These are phyloP conservation scores for Kwoniella shandongensis DNA, from an alignment of 768 basidiomycete genomes.

Conservation along the genomic window DNA sequence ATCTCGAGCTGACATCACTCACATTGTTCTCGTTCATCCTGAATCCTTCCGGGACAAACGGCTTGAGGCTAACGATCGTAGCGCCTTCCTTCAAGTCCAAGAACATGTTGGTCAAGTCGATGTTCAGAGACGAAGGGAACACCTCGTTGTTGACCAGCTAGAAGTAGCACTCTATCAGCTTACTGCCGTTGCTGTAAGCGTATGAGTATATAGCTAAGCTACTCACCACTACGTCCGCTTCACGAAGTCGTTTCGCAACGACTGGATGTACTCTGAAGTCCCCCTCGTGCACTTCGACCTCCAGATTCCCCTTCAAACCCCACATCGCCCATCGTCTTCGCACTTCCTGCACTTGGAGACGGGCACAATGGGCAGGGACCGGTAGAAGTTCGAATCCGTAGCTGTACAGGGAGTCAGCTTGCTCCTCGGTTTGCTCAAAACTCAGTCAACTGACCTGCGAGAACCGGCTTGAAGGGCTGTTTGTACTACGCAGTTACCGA, in stretches of 20 bases:
- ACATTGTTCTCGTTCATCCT: conserved; percentile 83
- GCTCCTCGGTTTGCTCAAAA: neutral
- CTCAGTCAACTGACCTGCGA: conserved; percentile 22
- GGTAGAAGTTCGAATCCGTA: conserved; percentile 79
- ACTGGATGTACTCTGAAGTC: conserved; percentile 74
- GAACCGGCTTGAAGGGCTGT: conserved; percentile 66
- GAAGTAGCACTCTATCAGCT: conserved; percentile 11
- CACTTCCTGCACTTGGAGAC: conserved; percentile 72
- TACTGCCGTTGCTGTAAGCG: neutral
- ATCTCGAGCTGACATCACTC: conserved; percentile 50
- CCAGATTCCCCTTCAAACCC: conserved; percentile 70
- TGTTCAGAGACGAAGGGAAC: conserved; percentile 65
- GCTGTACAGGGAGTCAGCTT: conserved; percentile 54
- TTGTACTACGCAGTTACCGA: conserved; percentile 80
- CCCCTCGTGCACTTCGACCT: conserved; percentile 76
- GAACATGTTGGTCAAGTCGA: conserved; percentile 80
- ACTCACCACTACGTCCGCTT: conserved; percentile 85
- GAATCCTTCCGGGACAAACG: conserved; percentile 70
- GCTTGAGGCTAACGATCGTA: conserved; percentile 80
- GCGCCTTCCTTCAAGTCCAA: conserved; percentile 92
- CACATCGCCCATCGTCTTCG: conserved; percentile 81
- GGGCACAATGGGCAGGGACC: conserved; percentile 76
- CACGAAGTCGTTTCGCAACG: conserved; percentile 67
- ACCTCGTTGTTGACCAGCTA: conserved; percentile 54
- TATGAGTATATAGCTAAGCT: neutral